Evolutionary conservation across 495 filamentous ascomycete genomes (phyloP), one percentile per base, ranked within the genome.

Genomic region (Daldinia loculata): DNA sequence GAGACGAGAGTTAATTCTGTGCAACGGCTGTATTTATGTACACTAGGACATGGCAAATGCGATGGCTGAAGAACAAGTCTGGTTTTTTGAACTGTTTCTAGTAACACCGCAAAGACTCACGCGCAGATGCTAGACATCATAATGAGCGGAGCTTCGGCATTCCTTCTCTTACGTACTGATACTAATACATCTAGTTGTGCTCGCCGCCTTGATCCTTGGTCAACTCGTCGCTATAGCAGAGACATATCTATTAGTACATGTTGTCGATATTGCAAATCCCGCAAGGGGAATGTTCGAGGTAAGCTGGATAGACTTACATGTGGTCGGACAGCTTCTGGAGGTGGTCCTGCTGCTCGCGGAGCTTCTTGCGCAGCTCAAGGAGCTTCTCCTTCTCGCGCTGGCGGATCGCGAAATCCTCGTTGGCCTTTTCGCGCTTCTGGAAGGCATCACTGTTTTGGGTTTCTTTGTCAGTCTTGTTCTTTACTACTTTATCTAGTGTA

Each of bases 331-430:
- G 86, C 79, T 94, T 89, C 77, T 95, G 82, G 66, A 97, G 86
- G 81, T 97, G 91, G 56, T 89, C 84, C 76, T 91, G 87, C 84
- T 97, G 93, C 76, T 91, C 88, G 62, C 76, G 68, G 71, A 99
- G 88, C 85, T 94, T 96, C 77, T 89, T 87, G 81, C 87, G 90
- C 66, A 98, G 87, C 75, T 83, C 80, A 22, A 90, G 77, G 57
- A 88, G 89, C 92, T 97, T 97, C 82, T 91, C 87, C 79, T 88
- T 84, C 87, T 99, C 95, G 75, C 91, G 89, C 84, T 92, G 83
- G 58, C 87, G 84, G 81, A 99, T 92, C 83, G 92, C 91, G 69
- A 86, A 86, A 77, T 92, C 89, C 82, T 99, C 95, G 77, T 84
- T 85, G 66, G 95, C 95, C 69, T 89, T 89, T 83, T 99, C 95